These are phyloP conservation scores for Penicillium maclennaniae DNA, from an alignment of 495 filamentous ascomycete species.

Conservation along the genomic window DNA sequence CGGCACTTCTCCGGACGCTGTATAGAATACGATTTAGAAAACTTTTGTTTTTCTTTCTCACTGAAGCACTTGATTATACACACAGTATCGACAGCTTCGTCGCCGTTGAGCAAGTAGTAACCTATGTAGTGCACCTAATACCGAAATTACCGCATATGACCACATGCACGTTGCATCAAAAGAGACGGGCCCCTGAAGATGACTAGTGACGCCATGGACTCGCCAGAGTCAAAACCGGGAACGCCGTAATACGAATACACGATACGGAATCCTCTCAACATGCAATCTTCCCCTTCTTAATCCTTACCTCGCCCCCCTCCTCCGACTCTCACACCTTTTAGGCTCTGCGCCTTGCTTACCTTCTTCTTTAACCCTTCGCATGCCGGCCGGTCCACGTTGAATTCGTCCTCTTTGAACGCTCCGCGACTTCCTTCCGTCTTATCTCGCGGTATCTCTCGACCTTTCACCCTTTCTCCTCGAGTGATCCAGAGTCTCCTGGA, in stretches of 20 bases:
- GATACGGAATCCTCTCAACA: conserved; percentile 6
- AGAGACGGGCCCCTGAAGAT: neutral
- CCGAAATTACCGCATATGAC: neutral
- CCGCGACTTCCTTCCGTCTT: conserved; percentile 21
- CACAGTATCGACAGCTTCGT: neutral
- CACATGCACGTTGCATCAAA: neutral
- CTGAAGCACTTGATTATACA: neutral
- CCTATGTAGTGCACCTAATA: neutral
- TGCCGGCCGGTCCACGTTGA: conserved; percentile 33
- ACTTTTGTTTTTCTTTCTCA: neutral
- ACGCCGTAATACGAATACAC: conserved; percentile 17
- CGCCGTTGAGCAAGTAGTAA: neutral
- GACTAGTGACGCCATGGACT: conserved; percentile 28
- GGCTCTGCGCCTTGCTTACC: conserved; percentile 26
- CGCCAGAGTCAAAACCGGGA: conserved; percentile 9
- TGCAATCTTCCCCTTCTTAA: conserved; percentile 13
- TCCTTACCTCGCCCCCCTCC: conserved; percentile 12
- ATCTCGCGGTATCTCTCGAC: conserved; percentile 25
- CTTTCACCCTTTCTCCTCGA: conserved; percentile 16
- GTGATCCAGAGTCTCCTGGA: conserved; percentile 24
- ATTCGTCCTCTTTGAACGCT: conserved; percentile 10
- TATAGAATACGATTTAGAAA: conserved; percentile 7
- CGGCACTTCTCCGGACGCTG: conserved; percentile 11
- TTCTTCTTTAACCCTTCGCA: conserved; percentile 20
- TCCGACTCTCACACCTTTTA: conserved; percentile 14